Evolutionary conservation across 176 grass and related monocot genomes (phyloP).

Genomic region (Carex parvula): DNA sequence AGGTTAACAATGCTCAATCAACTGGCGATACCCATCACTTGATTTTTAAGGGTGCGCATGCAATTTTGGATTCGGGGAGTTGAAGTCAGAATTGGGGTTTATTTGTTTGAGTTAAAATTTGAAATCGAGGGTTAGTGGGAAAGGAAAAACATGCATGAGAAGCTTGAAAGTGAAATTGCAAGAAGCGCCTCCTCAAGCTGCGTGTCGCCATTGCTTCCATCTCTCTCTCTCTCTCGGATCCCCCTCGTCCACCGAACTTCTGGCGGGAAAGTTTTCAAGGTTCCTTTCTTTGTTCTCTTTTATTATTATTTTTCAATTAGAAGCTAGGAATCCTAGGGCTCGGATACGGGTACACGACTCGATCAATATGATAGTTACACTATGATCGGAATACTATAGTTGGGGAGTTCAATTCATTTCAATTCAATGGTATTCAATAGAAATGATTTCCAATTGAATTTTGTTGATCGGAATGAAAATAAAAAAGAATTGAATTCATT

Average conservation of each 20-base stretch:
- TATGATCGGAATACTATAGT: no score
- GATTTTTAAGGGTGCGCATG: neutral
- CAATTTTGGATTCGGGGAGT: neutral
- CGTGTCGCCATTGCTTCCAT: constrained; percentile 12
- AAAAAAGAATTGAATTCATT: no score
- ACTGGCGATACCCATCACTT: neutral
- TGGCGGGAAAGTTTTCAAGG: constrained; percentile 4
- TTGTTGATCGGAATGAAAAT: no score
- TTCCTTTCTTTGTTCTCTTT: neutral
- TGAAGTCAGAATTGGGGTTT: neutral
- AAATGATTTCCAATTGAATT: no score
- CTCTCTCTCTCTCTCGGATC: neutral
- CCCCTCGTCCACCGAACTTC: neutral
- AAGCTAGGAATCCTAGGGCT: no score
- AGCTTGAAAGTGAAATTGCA: constrained; percentile 36
- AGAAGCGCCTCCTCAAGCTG: constrained; percentile 18
- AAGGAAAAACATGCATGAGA: constrained; percentile 9
- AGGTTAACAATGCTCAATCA: neutral
- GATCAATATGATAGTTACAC: no score
- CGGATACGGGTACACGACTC: no score
- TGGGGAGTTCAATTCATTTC: no score
- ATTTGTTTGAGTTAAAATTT: neutral
- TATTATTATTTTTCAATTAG: neutral
- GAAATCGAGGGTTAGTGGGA: neutral
- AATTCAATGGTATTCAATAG: no score